These are phyloP conservation scores for Alternaria burnsii DNA, from an alignment of 2,329 filamentous ascomycete species.

Conservation along the genomic window DNA sequence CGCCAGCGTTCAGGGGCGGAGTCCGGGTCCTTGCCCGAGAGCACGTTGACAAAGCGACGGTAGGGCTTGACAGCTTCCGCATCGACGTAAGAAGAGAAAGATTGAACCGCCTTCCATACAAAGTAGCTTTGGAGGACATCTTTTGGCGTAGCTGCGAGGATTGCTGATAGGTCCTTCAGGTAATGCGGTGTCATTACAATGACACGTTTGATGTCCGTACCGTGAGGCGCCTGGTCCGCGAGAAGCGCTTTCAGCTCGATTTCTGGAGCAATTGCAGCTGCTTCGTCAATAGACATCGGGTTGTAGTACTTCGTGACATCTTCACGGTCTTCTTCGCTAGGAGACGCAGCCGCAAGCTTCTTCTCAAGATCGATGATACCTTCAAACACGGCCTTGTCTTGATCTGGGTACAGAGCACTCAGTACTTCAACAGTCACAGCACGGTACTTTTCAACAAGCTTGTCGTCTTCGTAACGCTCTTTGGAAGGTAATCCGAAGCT, in stretches of 20 bases:
- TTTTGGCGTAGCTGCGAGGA: conserved; percentile 63
- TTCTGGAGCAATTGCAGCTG: conserved; percentile 63
- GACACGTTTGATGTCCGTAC: conserved; percentile 61
- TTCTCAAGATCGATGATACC: conserved; percentile 62
- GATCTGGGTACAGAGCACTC: conserved; percentile 30
- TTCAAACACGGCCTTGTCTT: conserved; percentile 48
- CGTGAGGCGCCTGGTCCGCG: conserved; percentile 60
- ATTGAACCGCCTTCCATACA: conserved; percentile 68
- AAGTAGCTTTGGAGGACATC: conserved; percentile 70
- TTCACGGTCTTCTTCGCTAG: conserved; percentile 65
- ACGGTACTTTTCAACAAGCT: conserved; percentile 43
- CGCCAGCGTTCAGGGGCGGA: conserved; percentile 72
- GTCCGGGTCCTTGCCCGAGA: conserved; percentile 69
- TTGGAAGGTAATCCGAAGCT: conserved; percentile 55
- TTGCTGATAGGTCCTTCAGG: conserved; percentile 64
- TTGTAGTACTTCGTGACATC: conserved; percentile 75
- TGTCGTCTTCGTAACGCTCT: conserved; percentile 47
- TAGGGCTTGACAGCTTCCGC: conserved; percentile 68
- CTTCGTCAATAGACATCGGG: conserved; percentile 66
- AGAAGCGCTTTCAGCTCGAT: conserved; percentile 65
- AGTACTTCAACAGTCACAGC: conserved; percentile 36
- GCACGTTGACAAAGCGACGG: conserved; percentile 66
- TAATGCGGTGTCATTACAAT: conserved; percentile 69
- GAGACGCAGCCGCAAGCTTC: conserved; percentile 67
- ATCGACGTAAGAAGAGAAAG: conserved; percentile 64